Evolutionary conservation across 2,329 filamentous ascomycete species (phyloP).

Genomic region (Hansfordia pulvinata): DNA sequence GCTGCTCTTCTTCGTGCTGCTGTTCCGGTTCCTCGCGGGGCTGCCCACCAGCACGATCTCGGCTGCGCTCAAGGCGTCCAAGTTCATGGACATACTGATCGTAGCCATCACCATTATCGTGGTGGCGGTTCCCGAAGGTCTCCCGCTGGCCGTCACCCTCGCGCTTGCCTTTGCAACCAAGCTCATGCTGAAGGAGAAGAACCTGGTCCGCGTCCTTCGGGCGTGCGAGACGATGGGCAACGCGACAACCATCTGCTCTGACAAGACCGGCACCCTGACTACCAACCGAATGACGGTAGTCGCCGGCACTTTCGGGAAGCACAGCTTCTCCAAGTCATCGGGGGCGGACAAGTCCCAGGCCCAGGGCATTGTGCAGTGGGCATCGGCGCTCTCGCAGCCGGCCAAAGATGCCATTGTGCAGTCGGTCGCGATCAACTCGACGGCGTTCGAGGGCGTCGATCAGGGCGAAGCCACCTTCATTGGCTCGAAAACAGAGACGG

Average conservation of each 20-base stretch:
- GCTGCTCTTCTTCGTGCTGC: constrained; percentile 63
- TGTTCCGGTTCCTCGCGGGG: constrained; percentile 62
- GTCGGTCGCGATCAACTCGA: constrained; percentile 41
- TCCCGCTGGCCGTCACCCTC: constrained; percentile 54
- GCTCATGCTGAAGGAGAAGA: constrained; percentile 56
- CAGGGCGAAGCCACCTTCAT: constrained; percentile 30
- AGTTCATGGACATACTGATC: constrained; percentile 49
- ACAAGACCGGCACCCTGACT: constrained; percentile 64
- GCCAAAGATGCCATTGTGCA: constrained; percentile 23
- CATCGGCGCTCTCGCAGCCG: constrained; percentile 11
- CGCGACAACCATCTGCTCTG: constrained; percentile 64
- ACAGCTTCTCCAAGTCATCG: constrained; percentile 12
- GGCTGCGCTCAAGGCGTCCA: constrained; percentile 44
- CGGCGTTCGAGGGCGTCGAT: constrained; percentile 38
- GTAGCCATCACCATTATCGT: constrained; percentile 54
- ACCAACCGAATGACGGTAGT: constrained; percentile 69
- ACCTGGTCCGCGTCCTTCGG: constrained; percentile 52
- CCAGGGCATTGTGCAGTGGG: constrained; percentile 16
- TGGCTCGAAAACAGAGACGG: constrained; percentile 43
- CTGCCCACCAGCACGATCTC: constrained; percentile 34
- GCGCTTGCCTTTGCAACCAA: constrained; percentile 56
- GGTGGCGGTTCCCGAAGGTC: constrained; percentile 54
- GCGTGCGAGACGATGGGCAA: constrained; percentile 64
- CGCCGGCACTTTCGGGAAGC: constrained; percentile 49
- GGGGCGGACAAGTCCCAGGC: constrained; percentile 8